Percentiles rank a stretch among this genome's conserved stretches.
Evolutionary conservation across 805 yeast species (phyloP).

Genomic region (Saccharomyces cerevisiae): DNA sequence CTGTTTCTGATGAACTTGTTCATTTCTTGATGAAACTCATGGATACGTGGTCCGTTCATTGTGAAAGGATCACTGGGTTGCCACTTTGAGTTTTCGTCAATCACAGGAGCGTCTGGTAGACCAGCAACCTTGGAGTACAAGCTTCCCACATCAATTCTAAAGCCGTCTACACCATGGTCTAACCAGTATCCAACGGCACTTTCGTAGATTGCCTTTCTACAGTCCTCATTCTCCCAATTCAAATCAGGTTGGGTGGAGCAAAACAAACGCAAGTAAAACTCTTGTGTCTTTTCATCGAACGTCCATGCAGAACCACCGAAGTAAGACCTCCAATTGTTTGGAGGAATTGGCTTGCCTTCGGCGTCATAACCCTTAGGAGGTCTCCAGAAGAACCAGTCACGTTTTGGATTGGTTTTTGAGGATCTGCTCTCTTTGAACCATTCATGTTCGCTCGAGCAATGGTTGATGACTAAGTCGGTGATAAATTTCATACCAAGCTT

Average conservation of each 20-base stretch:
- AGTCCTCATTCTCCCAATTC: conserved; percentile 46
- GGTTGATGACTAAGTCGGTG: conserved; percentile 51
- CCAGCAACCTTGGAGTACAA: conserved; percentile 41
- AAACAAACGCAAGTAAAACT: conserved; percentile 47
- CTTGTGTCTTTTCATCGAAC: conserved; percentile 44
- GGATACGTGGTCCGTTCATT: conserved; percentile 47
- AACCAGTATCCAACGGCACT: conserved; percentile 46
- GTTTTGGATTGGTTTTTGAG: conserved; percentile 43
- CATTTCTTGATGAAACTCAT: conserved; percentile 50
- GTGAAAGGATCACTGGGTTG: conserved; percentile 33
- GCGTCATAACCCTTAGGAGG: conserved; percentile 38
- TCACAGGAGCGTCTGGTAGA: conserved; percentile 42
- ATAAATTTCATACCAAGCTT: conserved; percentile 43
- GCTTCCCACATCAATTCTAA: conserved; percentile 49
- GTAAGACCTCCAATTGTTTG: conserved; percentile 47
- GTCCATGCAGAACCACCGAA: conserved; percentile 52
- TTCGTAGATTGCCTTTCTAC: conserved; percentile 33
- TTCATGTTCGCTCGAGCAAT: conserved; percentile 44
- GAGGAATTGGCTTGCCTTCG: conserved; percentile 44
- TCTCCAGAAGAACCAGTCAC: conserved; percentile 57
- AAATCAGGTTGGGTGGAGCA: conserved; percentile 52
- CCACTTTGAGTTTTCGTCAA: conserved; percentile 33
- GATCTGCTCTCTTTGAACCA: conserved; percentile 52
- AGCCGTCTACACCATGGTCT: conserved; percentile 49
- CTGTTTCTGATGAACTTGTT: conserved; percentile 20